Base-by-base conservation (phyloP, 2,329 filamentous ascomycete genomes). In the Ceratocystis ficicola region DNA sequence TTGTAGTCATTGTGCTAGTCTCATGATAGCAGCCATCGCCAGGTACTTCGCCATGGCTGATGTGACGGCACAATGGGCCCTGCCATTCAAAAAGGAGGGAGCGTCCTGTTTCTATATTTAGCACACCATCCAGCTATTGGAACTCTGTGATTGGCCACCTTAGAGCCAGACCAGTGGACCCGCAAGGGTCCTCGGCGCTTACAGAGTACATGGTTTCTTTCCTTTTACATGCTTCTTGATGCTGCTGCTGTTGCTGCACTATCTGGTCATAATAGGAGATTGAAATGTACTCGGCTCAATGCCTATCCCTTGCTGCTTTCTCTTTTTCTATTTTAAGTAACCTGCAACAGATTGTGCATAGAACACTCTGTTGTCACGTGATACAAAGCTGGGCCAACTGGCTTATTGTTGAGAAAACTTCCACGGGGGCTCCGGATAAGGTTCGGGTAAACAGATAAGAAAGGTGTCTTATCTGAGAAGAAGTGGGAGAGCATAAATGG, bases 131-230 rank as follows among this genome's bases (percentile, higher is more conserved):
- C 5, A 59, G n/a, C 36, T 20, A 59, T 25, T 50, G 2, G n/a
- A 8, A 7, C 46, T 44, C 61, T 63, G 44, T 50, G 22, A 63
- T 63, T 63, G 61, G 61, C 7, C 32, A 17, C 2, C 20, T 20
- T 5, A 17, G 15, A 5, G 8, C 30, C 12, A n/a, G 44, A 48
- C 44, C 15, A 15, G 61, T 48, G 61, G 61, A 6, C 25, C 61
- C 3, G 5, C 61, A 50, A 32, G 61, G 61, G 61, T 63, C 10
- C 25, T 63, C 41, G 61, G 61, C 61, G 61, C 61, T 63, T 63
- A 63, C 7, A 63, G 28, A 20, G 52, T 1, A 36, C 8, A 36
- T 1, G n/a, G n/a, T n/a, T n/a, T n/a, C n/a, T n/a, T n/a, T n/a
- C n/a, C 48, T 52, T 28, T 12, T 28, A 4, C 48, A 12, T 52